Evolutionary conservation across 1,139 yeast genomes (phyloP).

Genomic region (Zygosaccharomyces pseudobailii): DNA sequence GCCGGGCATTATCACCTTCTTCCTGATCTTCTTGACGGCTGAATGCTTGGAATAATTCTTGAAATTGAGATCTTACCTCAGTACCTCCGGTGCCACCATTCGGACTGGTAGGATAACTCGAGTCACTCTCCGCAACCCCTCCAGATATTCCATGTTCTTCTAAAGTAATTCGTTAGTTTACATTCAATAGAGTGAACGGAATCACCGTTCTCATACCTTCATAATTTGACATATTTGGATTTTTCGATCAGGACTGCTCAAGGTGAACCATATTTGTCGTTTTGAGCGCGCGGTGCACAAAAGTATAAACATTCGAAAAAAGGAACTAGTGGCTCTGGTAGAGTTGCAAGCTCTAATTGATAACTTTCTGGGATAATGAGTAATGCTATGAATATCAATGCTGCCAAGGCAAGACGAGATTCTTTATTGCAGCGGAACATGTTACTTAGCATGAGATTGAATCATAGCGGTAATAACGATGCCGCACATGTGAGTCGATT

Average conservation of each 20-base stretch:
- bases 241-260: neutral
- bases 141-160: conserved; percentile 20
- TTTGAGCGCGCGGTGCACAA: neutral
- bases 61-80: conserved; percentile 20
- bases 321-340: neutral
- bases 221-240: conserved; percentile 20
- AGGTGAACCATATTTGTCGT: neutral
- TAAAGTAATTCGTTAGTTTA: conserved; percentile 10
- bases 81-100: conserved; percentile 9
- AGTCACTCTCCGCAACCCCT: conserved; percentile 5
- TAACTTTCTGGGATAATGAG: neutral
- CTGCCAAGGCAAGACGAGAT: conserved; percentile 12
- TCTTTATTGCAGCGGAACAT: conserved; percentile 24
- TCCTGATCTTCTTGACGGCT: conserved; percentile 16
- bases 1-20: conserved; percentile 14
- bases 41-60: conserved; percentile 22
- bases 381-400: conserved; percentile 4
- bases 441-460: conserved; percentile 22
- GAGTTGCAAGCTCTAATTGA: too few species aligned
- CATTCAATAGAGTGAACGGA: neutral
- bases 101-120: neutral
- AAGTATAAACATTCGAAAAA: neutral
- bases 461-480: conserved; percentile 10
- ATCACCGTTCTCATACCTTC: conserved; percentile 19
- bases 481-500: conserved; percentile 2